A percentile compares a stretch with the other conserved stretches of the same genome.
Conservation (phyloP, 148 eudicot genomes). For the Amaranthus hypochondriacus region DNA sequence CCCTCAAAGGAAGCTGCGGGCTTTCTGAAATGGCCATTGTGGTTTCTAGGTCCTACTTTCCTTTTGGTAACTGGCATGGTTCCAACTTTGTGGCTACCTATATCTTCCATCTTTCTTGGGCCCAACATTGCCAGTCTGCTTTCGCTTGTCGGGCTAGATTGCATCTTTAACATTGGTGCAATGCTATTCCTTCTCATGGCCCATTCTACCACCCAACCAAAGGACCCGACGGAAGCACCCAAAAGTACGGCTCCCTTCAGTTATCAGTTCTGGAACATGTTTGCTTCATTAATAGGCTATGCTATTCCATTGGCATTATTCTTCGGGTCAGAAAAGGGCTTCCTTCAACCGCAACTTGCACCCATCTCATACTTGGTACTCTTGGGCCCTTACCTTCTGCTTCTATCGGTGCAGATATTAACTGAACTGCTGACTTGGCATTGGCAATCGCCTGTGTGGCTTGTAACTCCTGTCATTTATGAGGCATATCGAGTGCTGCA, state of each 20-base stretch:
- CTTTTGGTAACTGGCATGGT: constrained; percentile 89
- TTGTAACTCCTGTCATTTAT: constrained; percentile 80
- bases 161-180: constrained; percentile 91
- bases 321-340: constrained; percentile 55
- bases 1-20: constrained; percentile 26
- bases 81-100: constrained; percentile 90
- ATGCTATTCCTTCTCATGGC: constrained; percentile 91
- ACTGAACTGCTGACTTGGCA: constrained; percentile 93
- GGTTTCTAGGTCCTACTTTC: constrained; percentile 81
- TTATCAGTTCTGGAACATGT: constrained; percentile 77
- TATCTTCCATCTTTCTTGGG: constrained; percentile 82
- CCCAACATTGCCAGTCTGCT: constrained; percentile 89
- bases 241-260: constrained; percentile 59
- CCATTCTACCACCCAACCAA: constrained; percentile 70
- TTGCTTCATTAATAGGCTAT: constrained; percentile 63
- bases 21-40: constrained; percentile 72
- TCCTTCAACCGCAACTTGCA: constrained; percentile 65
- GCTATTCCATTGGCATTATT: constrained; percentile 52
- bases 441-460: constrained; percentile 97
- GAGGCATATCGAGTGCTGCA: constrained; percentile 85
- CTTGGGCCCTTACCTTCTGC: constrained; percentile 83
- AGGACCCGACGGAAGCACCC: constrained; percentile 31
- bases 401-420: constrained; percentile 71
- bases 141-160: constrained; percentile 78
- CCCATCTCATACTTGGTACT: constrained; percentile 60